These are phyloP conservation scores for Aureobasidium sp. DNA, from an alignment of 2,329 filamentous ascomycete species.

Conservation along the genomic window DNA sequence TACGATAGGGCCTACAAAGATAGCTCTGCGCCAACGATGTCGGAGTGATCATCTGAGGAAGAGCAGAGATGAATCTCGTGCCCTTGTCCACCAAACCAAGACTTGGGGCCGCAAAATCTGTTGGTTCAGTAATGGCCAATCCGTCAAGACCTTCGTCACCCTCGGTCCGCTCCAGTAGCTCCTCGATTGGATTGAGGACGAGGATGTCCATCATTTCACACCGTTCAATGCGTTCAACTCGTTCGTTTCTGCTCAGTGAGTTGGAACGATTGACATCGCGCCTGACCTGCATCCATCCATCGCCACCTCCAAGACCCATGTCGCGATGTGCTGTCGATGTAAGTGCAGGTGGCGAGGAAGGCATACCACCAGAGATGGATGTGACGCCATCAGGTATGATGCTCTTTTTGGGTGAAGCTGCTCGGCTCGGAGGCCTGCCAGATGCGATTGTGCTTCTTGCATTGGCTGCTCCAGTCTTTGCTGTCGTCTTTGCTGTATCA, in stretches of 20 bases:
- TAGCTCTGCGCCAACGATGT: conserved; percentile 81
- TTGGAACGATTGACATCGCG: conserved; percentile 94
- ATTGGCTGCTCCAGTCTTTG: conserved; percentile 66
- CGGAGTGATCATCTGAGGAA: conserved; percentile 76
- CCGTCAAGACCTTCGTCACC: conserved; percentile 88
- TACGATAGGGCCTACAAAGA: conserved; percentile 87
- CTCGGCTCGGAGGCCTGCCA: conserved; percentile 26
- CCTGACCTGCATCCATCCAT: conserved; percentile 96
- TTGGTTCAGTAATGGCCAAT: conserved; percentile 70
- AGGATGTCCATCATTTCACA: conserved; percentile 93
- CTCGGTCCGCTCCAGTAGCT: conserved; percentile 75
- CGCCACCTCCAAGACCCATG: conserved; percentile 57
- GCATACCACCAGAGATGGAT: conserved; percentile 47
- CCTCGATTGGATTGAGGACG: conserved; percentile 81
- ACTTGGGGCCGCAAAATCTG: conserved; percentile 65
- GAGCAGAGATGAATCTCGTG: conserved; percentile 76
- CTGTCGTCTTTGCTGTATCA: conserved; percentile 83
- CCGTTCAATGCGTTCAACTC: conserved; percentile 73
- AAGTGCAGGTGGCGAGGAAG: conserved; percentile 21
- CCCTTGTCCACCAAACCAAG: conserved; percentile 91
- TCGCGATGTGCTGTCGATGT: conserved; percentile 50
- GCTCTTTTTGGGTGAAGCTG: conserved; percentile 43
- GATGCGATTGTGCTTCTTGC: conserved; percentile 75
- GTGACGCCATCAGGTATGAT: conserved; percentile 42
- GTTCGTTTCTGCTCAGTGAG: conserved; percentile 82